A percentile compares a stretch with the other conserved stretches of the same genome.
phyloP scores from a whole-genome alignment of 805 yeast species.

The Pichia deserticola region DNA sequence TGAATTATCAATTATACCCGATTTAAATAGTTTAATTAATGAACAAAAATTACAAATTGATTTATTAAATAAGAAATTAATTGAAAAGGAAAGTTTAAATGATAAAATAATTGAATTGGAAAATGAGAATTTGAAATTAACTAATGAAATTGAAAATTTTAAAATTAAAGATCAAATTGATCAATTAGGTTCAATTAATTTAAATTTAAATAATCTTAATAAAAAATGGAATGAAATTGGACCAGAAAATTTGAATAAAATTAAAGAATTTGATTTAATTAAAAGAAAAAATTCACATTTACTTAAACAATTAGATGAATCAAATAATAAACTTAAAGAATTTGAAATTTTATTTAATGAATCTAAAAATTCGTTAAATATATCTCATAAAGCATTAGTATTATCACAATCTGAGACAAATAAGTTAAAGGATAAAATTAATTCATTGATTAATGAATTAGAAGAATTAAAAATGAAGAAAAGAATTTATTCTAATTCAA shows the following conservation, averaged over 20 bases:
- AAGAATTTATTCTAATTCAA: conserved; percentile 15
- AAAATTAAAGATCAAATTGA: neutral
- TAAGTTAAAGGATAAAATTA: conserved; percentile 49
- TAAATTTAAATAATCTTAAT: conserved; percentile 10
- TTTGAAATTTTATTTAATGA: conserved; percentile 63
- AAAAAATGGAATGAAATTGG: conserved; percentile 9
- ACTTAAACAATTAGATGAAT: conserved; percentile 23
- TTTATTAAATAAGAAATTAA: conserved; percentile 33
- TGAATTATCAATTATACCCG: conserved; percentile 11
- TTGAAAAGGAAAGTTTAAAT: conserved; percentile 36
- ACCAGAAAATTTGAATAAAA: neutral
- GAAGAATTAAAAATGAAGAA: conserved; percentile 53
- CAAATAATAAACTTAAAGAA: conserved; percentile 17
- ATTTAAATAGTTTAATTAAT: conserved; percentile 47
- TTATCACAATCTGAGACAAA: conserved; percentile 66
- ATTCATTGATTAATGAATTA: conserved; percentile 53
- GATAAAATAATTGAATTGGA: conserved; percentile 43
- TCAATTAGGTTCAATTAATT: neutral
- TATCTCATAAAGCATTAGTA: conserved; percentile 67
- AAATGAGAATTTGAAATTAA: conserved; percentile 36
- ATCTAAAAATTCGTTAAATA: conserved; percentile 64
- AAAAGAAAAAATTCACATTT: conserved; percentile 23
- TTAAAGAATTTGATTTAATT: neutral
- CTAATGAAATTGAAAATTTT: conserved; percentile 29
- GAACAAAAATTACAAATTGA: conserved; percentile 42